Base-by-base conservation (phyloP, 108 stramenopile genomes). In the Nitzschia inconspicua region DNA sequence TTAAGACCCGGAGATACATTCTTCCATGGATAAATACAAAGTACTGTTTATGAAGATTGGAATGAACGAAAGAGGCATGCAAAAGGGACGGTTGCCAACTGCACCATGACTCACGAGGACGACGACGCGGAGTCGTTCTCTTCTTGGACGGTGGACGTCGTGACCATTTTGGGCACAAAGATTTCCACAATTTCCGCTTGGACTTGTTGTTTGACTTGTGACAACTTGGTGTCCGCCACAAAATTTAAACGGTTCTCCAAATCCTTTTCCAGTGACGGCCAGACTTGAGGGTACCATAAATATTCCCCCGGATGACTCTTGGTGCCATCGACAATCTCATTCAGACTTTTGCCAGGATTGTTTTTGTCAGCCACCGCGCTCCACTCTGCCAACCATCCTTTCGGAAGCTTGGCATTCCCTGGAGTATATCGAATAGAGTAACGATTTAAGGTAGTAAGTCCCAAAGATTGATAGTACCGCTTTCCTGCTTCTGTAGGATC, bases 391-490 rank as follows among this genome's bases (percentile, higher is more conserved):
- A 22, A 31, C 23, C 46, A 42, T 61, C 71, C 65, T 16, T 48
- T 40, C 29, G 58, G 43, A 50, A 67, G 49, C 6, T 16, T 60
- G 6, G 71, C 71, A 10, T 31, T 60, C 22, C 71, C 71, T 10
- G 40, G 26, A 13, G 57, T 65, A 48, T 72, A 72, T 26, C 71
- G 63, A 31, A 72, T 66, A n/a, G 65, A 47, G 51, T 72, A 72
- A 20, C 71, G 58, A 43, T 49, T 51, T 29, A 72, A 36, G 3
- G 43, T 30, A 13, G 50, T 29, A 24, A 36, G 53, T 14, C 53
- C 44, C 16, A 36, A 25, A 13, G 47, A 14, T 19, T 35, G 34
- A 34, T 63, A 63, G 27, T 31, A 34, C 32, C 31, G 31, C 46
- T 42, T 41, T 9, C 65, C 70, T 7, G 42, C 34, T 39, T 39